Base-by-base conservation (phyloP, 768 basidiomycete species). In the Russula compacta region DNA sequence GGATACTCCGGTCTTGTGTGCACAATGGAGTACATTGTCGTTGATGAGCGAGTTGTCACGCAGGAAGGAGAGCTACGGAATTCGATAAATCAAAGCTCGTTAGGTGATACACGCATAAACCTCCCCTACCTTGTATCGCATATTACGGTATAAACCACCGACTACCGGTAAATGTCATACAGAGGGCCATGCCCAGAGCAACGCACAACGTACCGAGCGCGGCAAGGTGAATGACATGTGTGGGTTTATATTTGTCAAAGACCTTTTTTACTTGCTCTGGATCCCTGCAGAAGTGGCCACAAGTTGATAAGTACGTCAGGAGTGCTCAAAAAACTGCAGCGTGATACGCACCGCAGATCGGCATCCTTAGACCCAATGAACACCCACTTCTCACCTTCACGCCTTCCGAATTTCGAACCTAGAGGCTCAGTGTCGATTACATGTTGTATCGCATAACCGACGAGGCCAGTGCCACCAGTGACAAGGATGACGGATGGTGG, bases 21-120 rank as follows among this genome's bases (percentile, higher is more conserved):
- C 78, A 36, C 81, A 78, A 70, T 93, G 83, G 21, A 98, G 80
- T 44, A 98, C 84, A 72, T 94, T 93, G 71, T 95, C 92, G 74
- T 98, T 98, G 76, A 98, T 98, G 64, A 93, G 79, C 70, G 87
- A 82, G 75, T 98, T 98, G 69, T 97, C 94, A 19, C 93, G 87
- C 21, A 98, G 80, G 80, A 98, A 97, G 29, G 90, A 91, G 58
- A 89, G 80, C 88, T 93, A 65, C 7, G 56, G 21, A 12, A 21
- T 11, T 43, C 44, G 15, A 11, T 12, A 38, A 43, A 48, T 43
- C 60, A 43, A 48, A 35, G 42, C 53, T 50, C 43, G 46, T 46
- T 53, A 21, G 10, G 59, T 9, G 56, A 11, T 51, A 33, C 44
- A 32, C 2, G 15, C 46, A 33, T 47, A 39, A n/a, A 14, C 29